phyloP scores from a whole-genome alignment of 441 rosid species.

The Populus hybrid region DNA sequence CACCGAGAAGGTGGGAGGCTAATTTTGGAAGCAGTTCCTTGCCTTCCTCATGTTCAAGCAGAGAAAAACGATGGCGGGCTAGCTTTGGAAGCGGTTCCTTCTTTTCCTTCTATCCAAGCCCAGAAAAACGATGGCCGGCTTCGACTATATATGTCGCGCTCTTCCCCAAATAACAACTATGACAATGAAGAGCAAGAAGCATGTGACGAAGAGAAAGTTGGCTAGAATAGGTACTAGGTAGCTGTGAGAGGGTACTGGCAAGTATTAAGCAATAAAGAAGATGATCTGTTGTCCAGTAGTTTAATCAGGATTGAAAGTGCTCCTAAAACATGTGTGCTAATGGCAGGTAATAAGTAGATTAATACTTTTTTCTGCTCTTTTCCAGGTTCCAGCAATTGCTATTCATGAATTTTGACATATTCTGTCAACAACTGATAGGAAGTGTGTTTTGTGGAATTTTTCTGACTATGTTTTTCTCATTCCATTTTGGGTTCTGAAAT shows the following conservation, averaged over 20 bases:
- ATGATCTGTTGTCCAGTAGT: neutral
- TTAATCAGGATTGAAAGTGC: too few species aligned
- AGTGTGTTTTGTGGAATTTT: neutral
- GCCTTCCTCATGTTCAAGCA: neutral
- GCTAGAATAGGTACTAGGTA: neutral
- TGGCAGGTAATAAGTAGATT: neutral
- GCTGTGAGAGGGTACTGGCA: neutral
- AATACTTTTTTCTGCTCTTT: neutral
- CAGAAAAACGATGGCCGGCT: neutral
- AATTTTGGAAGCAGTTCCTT: neutral
- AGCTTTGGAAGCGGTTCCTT: neutral
- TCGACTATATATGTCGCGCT: neutral
- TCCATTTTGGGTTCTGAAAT: neutral
- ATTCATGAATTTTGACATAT: neutral
- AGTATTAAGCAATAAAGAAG: neutral
- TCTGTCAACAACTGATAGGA: neutral
- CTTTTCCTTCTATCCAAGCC: neutral
- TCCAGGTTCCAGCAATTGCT: neutral
- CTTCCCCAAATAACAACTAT: neutral
- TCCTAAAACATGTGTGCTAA: neutral
- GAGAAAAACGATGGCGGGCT: neutral
- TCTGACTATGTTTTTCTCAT: neutral
- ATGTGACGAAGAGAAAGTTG: neutral
- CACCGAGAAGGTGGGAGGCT: neutral
- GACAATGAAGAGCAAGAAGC: neutral